These are phyloP conservation scores for Fraxinus velutina DNA, from an alignment of 305 asterid genomes.

Conservation along the genomic window DNA sequence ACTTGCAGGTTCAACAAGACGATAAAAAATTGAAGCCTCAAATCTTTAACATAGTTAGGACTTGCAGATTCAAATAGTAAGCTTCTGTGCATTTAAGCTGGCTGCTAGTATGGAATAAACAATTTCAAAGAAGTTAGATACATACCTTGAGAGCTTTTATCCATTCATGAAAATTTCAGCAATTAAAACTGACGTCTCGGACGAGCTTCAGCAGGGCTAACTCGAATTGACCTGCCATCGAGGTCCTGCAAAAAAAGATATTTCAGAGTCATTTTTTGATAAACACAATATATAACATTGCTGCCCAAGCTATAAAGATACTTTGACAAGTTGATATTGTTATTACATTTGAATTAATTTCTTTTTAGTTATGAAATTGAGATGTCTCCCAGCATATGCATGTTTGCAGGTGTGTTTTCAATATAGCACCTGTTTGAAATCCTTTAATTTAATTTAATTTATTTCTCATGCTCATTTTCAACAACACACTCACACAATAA, in stretches of 20 bases:
- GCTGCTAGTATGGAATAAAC: neutral
- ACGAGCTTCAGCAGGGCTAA: constrained; percentile 46
- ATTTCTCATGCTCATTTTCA: too few species aligned
- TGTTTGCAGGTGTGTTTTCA: neutral
- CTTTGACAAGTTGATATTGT: neutral
- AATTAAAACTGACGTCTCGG: constrained; percentile 42
- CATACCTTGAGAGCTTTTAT: neutral
- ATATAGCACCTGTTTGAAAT: neutral
- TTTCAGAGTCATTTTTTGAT: neutral
- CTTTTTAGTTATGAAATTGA: neutral
- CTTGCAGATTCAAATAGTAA: neutral
- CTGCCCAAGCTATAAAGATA: neutral
- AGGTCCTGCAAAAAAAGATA: constrained; percentile 36
- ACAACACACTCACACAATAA: too few species aligned
- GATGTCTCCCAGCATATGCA: neutral
- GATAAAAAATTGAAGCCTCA: neutral
- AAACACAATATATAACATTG: neutral
- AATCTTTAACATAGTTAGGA: neutral
- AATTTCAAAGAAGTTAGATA: neutral
- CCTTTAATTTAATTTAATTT: too few species aligned
- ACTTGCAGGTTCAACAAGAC: neutral
- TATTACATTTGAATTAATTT: neutral
- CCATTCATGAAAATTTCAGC: neutral
- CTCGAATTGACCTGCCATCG: constrained; percentile 41
- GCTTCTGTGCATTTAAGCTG: neutral